Base-by-base conservation (phyloP, 768 basidiomycete species). In the Amanita rubescens region DNA sequence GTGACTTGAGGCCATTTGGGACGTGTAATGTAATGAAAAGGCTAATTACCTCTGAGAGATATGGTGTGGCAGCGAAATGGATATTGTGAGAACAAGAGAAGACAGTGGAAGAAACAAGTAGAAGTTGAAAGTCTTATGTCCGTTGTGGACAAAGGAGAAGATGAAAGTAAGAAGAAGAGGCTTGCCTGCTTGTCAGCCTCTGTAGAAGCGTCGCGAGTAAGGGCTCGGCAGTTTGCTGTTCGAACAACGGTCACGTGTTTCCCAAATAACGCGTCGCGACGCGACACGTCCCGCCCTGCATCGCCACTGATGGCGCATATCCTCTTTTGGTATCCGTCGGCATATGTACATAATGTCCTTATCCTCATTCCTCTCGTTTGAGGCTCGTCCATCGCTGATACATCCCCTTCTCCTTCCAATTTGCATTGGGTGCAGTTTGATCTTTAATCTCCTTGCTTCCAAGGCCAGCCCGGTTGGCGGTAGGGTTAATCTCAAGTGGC, bases 1-100 rank as follows among this genome's bases (percentile, higher is more conserved):
- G 64, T 78, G 72, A 73, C 76, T 82, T 62, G 73, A 80, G 63
- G 82, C 78, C 81, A 86, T 85, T 58, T 64, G 67, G 56, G 53
- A 62, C 65, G 60, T 60, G 42, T 59, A 62, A 59, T 48, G 59
- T 56, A 56, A 51, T 59, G 56, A 56, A 41, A 11, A 34, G 51
- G 6, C 32, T 22, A 33, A 30, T 12, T 5, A 32, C 32, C 12
- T 27, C 6, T 7, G 19, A 43, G 51, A 43, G 42, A 15, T 32
- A 19, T 32, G 59, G 52, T 57, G 56, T 60, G 53, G 32, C 55
- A 56, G 30, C 44, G 55, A 49, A n/a, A 57, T 54, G 55, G 59
- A 55, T 55, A 54, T n/a, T n/a, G 52, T 59, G 58, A 55, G 54
- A 56, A 58, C 41, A 59, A 59, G 63, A 64, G 64, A 62, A 63